Percentiles rank a stretch among this genome's conserved stretches.
Evolutionary conservation across 371 early-diverging fungal genomes (phyloP).

Genomic region (Syncephalastrum monosporum): DNA sequence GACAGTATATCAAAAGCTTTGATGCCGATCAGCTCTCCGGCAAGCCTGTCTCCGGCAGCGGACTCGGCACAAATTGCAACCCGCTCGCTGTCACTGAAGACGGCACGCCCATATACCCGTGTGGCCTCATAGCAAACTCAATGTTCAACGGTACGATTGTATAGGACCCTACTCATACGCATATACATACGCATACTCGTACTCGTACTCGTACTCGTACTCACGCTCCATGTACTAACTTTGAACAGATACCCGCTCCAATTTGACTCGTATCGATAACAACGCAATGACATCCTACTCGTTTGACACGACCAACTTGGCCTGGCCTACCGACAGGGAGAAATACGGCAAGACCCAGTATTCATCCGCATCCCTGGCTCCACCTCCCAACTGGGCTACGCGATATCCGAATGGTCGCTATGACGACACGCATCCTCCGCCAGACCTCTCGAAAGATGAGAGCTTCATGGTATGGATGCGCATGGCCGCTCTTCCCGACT

Average conservation of each 20-base stretch:
- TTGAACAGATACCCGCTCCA: conserved; percentile 33
- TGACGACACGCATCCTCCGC: conserved; percentile 59
- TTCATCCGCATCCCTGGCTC: conserved; percentile 43
- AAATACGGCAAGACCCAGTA: conserved; percentile 67
- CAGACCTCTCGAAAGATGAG: conserved; percentile 72
- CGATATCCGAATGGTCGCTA: conserved; percentile 62
- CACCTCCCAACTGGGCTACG: conserved; percentile 79
- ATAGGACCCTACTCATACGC: conserved; percentile 1
- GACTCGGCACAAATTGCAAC: conserved; percentile 39
- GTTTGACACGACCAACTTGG: conserved; percentile 67
- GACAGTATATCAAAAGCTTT: conserved; percentile 93
- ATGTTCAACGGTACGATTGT: conserved; percentile 77
- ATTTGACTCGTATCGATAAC: conserved; percentile 21
- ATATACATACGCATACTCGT: too few species aligned
- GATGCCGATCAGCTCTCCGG: conserved; percentile 86
- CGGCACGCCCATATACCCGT: conserved; percentile 82
- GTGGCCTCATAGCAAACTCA: conserved; percentile 97
- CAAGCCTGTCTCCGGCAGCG: conserved; percentile 10
- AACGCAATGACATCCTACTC: conserved; percentile 33
- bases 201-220: too few species aligned
- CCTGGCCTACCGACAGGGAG: conserved; percentile 84
- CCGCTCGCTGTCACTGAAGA: conserved; percentile 50
- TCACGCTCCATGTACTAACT: too few species aligned
- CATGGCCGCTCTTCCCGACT: conserved; percentile 93
- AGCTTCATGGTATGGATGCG: conserved; percentile 99